Conservation (phyloP, 352 stramenopile species). For the Pythium sp. region DNA sequence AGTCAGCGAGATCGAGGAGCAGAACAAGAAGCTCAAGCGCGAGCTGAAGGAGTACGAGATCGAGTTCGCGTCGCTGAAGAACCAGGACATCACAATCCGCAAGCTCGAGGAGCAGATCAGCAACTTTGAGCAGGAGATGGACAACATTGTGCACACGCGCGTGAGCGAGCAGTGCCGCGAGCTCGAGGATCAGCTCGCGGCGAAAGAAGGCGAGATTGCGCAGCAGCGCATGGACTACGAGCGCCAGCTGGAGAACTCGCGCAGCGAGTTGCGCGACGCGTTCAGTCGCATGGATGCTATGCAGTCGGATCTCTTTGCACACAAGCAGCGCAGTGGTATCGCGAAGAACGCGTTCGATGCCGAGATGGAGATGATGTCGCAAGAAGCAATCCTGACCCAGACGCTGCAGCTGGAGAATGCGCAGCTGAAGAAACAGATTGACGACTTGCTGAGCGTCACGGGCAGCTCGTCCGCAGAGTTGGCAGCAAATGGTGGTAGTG, state of each 20-base stretch:
- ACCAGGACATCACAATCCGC: slow-evolving; percentile 97
- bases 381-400: slow-evolving; percentile 78
- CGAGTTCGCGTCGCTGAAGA: slow-evolving; percentile 94
- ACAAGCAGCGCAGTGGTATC: slow-evolving; percentile 73
- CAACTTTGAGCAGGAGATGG: slow-evolving; percentile 71
- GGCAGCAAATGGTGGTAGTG: background rate
- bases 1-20: slow-evolving; percentile 84
- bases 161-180: slow-evolving; percentile 61
- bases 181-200: slow-evolving; percentile 57
- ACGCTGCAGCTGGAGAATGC: slow-evolving; percentile 80
- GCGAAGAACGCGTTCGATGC: slow-evolving; percentile 61
- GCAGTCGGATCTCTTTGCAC: slow-evolving; percentile 89
- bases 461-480: background rate
- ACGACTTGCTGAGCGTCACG: slow-evolving; percentile 50
- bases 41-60: slow-evolving; percentile 93
- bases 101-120: slow-evolving; percentile 91
- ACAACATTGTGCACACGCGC: slow-evolving; percentile 58
- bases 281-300: slow-evolving; percentile 85
- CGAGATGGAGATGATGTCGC: slow-evolving; percentile 88
- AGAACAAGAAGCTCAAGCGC: slow-evolving; percentile 88
- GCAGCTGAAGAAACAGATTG: slow-evolving; percentile 84
- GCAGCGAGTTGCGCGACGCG: slow-evolving; percentile 57
- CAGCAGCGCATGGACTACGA: slow-evolving; percentile 81
- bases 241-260: slow-evolving; percentile 55
- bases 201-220: slow-evolving; percentile 72